A percentile compares a stretch with the other conserved stretches of the same genome.
These are phyloP conservation scores for Aspergillus sp. DNA, from an alignment of 2,329 filamentous ascomycete species.

Conservation along the genomic window DNA sequence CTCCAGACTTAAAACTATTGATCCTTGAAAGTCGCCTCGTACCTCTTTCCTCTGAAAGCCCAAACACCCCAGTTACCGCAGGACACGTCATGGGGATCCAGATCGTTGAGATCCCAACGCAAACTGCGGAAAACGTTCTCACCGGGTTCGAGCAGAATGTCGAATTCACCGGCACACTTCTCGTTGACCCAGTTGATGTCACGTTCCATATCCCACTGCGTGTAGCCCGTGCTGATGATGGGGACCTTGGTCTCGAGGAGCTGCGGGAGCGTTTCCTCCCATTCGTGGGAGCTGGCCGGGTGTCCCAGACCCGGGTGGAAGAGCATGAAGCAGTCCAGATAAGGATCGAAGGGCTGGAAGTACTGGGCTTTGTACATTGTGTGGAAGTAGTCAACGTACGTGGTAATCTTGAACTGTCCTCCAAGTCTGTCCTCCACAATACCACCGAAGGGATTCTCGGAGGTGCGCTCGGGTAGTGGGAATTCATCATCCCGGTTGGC, in stretches of 20 bases:
- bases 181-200: slow-evolving; percentile 89
- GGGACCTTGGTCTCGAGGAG: slow-evolving; percentile 94
- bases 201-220: slow-evolving; percentile 88
- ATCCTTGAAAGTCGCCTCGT: slow-evolving; percentile 44
- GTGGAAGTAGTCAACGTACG: slow-evolving; percentile 97
- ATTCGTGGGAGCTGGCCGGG: slow-evolving; percentile 89
- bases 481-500: slow-evolving; percentile 90
- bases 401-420: slow-evolving; percentile 91
- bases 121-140: slow-evolving; percentile 94
- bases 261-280: slow-evolving; percentile 85
- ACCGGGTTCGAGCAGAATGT: slow-evolving; percentile 85
- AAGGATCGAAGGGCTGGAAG: slow-evolving; percentile 94
- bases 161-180: slow-evolving; percentile 85
- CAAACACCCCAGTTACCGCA: slow-evolving; percentile 97
- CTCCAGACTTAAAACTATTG: slow-evolving; percentile 16
- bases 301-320: slow-evolving; percentile 97
- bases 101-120: slow-evolving; percentile 94
- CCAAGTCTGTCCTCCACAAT: slow-evolving; percentile 89
- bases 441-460: slow-evolving; percentile 88
- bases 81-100: slow-evolving; percentile 90
- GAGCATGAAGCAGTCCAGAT: slow-evolving; percentile 95
- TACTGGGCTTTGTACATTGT: slow-evolving; percentile 87
- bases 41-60: slow-evolving; percentile 97
- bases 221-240: slow-evolving; percentile 93
- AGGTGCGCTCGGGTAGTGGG: slow-evolving; percentile 81